These are phyloP conservation scores for Melampsora americana DNA, from an alignment of 1,284 basidiomycete species.

Conservation along the genomic window DNA sequence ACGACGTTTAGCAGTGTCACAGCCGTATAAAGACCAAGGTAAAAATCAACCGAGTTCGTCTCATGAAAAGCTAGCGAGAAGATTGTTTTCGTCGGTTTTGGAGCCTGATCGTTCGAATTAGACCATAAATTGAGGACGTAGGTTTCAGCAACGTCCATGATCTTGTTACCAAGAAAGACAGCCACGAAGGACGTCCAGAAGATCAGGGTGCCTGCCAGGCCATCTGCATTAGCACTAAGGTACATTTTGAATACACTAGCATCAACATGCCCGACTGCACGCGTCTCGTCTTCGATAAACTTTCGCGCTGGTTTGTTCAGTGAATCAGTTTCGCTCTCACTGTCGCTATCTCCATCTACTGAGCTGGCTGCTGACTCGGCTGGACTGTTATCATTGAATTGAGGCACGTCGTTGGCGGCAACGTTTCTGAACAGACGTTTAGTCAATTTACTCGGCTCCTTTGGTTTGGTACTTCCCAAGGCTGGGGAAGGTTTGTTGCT, in stretches of 20 bases:
- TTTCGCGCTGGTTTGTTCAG: slow-evolving; percentile 62
- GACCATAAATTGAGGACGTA: slow-evolving; percentile 61
- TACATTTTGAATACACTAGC: slow-evolving; percentile 77
- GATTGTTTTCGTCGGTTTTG: slow-evolving; percentile 14
- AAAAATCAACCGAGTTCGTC: slow-evolving; percentile 63
- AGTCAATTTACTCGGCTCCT: slow-evolving; percentile 24
- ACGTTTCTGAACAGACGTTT: slow-evolving; percentile 45
- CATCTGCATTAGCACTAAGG: slow-evolving; percentile 56
- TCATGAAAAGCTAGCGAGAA: slow-evolving; percentile 51
- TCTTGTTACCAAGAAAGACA: slow-evolving; percentile 64
- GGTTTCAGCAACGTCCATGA: slow-evolving; percentile 74
- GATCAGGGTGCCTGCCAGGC: slow-evolving; percentile 57
- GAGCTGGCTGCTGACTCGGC: slow-evolving; percentile 46
- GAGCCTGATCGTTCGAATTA: neutral
- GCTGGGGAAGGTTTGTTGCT: neutral
- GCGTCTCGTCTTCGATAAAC: slow-evolving; percentile 82
- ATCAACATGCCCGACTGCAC: slow-evolving; percentile 76
- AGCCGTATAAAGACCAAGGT: slow-evolving; percentile 37
- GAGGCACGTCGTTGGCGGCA: slow-evolving; percentile 36
- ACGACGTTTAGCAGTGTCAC: slow-evolving; percentile 12
- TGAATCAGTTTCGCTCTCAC: neutral
- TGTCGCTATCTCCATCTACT: slow-evolving; percentile 41
- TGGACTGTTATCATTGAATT: slow-evolving; percentile 46
- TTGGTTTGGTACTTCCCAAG: neutral
- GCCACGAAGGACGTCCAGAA: slow-evolving; percentile 72